Evolutionary conservation across 108 stramenopile genomes (phyloP).

Genomic region (Cyclostephanos tholiformis): DNA sequence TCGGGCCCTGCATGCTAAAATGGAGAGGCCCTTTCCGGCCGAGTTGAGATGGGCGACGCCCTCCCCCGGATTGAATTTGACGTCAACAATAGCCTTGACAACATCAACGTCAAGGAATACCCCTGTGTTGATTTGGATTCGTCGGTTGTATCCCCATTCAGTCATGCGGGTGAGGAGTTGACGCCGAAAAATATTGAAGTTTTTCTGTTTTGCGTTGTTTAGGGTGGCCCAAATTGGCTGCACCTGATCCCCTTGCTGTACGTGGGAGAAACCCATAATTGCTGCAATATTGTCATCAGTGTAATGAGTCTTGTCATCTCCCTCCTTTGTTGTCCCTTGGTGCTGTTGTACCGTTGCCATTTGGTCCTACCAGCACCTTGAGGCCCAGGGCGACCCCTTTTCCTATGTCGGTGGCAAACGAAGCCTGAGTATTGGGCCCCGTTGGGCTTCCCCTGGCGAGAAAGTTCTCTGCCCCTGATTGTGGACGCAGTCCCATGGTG

Average conservation of each 20-base stretch:
- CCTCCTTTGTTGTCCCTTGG: too few species aligned
- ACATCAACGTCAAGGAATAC: background rate
- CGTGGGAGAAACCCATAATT: too few species aligned
- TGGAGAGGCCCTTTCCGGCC: background rate
- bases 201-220: background rate
- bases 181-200: background rate
- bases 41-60: background rate
- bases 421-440: too few species aligned
- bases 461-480: background rate
- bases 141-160: too few species aligned
- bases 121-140: background rate
- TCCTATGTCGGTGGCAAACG: too few species aligned
- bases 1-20: background rate
- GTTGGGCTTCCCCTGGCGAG: background rate
- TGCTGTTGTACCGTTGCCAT: too few species aligned
- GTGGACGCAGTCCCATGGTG: too few species aligned
- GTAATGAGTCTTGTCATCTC: background rate
- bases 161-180: too few species aligned
- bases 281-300: too few species aligned
- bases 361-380: too few species aligned
- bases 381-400: too few species aligned
- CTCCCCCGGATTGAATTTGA: too few species aligned
- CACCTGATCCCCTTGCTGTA: background rate
- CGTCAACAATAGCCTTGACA: background rate
- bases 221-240: background rate